Conservation (phyloP, 164 flowering plant genomes). For the Platanus orientalis region DNA sequence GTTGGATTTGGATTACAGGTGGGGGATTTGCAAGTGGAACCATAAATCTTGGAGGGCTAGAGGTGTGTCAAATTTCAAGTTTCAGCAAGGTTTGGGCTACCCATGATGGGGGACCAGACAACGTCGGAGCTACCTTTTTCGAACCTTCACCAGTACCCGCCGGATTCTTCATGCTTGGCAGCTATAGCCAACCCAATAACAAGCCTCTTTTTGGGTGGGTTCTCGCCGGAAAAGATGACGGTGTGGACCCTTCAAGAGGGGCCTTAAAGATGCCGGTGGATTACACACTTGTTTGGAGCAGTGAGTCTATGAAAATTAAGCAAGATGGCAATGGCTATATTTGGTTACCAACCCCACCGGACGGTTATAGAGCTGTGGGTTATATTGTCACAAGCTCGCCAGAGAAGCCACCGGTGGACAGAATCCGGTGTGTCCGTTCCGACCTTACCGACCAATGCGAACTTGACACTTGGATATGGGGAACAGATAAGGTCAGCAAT, state of each 20-base stretch:
- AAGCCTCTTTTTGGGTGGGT: conserved; percentile 61
- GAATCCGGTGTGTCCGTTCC: conserved; percentile 54
- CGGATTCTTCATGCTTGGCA: conserved; percentile 70
- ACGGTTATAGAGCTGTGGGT: conserved; percentile 66
- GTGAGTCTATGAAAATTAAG: conserved; percentile 48
- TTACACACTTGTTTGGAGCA: conserved; percentile 65
- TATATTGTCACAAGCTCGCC: conserved; percentile 49
- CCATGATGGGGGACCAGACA: conserved; percentile 58
- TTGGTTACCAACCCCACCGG: conserved; percentile 67
- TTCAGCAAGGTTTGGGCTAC: conserved; percentile 71
- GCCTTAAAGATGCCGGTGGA: conserved; percentile 48
- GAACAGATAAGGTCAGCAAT: conserved; percentile 10
- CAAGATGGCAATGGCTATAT: conserved; percentile 51
- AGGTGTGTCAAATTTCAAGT: conserved; percentile 44
- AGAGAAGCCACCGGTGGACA: conserved; percentile 63
- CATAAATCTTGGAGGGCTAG: conserved; percentile 73
- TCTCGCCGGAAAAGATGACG: conserved; percentile 46
- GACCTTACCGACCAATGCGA: conserved; percentile 57
- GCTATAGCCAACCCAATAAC: conserved; percentile 69
- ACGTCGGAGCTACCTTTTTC: conserved; percentile 63
- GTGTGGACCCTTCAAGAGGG: conserved; percentile 1
- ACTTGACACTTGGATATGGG: conserved; percentile 52
- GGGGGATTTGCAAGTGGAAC: conserved; percentile 65
- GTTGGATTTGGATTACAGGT: conserved; percentile 30
- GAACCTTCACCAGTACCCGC: conserved; percentile 58